Conservation (phyloP, 2,329 filamentous ascomycete species). For the Phoma herbarum region DNA sequence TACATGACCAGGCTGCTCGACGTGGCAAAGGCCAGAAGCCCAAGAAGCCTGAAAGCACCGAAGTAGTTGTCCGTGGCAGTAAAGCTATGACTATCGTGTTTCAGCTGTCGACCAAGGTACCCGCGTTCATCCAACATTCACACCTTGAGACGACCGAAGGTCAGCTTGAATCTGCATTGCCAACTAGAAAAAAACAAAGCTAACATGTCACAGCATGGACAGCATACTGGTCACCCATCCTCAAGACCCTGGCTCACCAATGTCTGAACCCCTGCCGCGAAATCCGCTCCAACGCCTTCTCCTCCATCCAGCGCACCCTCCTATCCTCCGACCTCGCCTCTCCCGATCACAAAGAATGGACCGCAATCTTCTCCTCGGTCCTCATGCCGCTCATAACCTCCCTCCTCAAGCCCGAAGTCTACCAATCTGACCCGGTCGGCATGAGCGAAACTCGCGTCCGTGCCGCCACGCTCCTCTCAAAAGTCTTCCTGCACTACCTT, state of each 20-base stretch:
- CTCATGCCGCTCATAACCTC: constrained; percentile 89
- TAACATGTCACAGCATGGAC: constrained; percentile 75
- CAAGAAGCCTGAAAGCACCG: constrained; percentile 69
- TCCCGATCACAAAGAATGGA: constrained; percentile 90
- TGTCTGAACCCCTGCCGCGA: constrained; percentile 95
- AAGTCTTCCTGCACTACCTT: constrained; percentile 94
- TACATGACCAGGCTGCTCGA: constrained; percentile 64
- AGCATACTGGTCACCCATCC: constrained; percentile 96
- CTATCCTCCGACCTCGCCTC: constrained; percentile 84
- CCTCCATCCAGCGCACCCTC: constrained; percentile 83
- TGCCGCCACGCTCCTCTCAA: constrained; percentile 88
- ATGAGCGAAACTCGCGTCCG: constrained; percentile 97
- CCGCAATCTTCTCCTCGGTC: constrained; percentile 91
- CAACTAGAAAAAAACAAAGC: background rate
- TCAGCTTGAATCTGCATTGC: constrained; percentile 48
- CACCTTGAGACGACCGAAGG: constrained; percentile 88
- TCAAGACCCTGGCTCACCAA: constrained; percentile 85
- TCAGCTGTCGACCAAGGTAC: constrained; percentile 81
- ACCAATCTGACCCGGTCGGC: constrained; percentile 85
- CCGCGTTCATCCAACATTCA: constrained; percentile 88
- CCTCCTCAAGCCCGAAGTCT: constrained; percentile 92
- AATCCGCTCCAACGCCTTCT: constrained; percentile 87
- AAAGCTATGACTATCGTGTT: constrained; percentile 85
- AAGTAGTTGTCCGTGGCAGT: constrained; percentile 77
- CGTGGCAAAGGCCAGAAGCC: constrained; percentile 61